Evolutionary conservation across 345 rosid species (phyloP).

Genomic region (Laguncularia racemosa): DNA sequence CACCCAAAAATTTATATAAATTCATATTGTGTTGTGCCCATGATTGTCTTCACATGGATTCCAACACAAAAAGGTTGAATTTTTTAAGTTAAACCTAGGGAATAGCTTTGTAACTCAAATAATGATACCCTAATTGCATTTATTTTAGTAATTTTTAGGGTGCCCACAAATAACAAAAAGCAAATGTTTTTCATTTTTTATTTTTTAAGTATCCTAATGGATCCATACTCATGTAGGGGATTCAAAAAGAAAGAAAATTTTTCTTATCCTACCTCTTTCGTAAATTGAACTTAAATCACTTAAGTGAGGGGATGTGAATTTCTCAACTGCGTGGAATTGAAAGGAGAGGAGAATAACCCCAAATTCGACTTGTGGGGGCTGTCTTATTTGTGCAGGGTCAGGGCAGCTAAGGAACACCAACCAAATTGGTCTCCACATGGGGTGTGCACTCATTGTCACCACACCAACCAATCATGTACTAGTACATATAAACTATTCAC

Average conservation of each 20-base stretch:
- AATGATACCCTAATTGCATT: constrained; percentile 5
- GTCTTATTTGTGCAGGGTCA: constrained; percentile 1
- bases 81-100: constrained; percentile 6
- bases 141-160: background rate
- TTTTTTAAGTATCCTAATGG: too few species aligned
- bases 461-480: constrained; percentile 6
- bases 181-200: too few species aligned
- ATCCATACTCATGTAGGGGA: too few species aligned
- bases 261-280: too few species aligned
- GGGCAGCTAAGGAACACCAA: constrained; percentile 29
- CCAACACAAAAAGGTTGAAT: constrained; percentile 20
- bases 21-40: constrained; percentile 7
- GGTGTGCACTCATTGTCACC: constrained; percentile 21
- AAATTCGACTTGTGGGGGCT: background rate
- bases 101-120: constrained; percentile 8
- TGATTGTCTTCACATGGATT: constrained; percentile 45
- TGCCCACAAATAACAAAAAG: too few species aligned
- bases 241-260: too few species aligned
- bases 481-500: background rate
- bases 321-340: too few species aligned
- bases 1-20: background rate
- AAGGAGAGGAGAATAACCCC: too few species aligned
- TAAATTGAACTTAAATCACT: too few species aligned
- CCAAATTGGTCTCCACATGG: constrained; percentile 42
- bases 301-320: too few species aligned